Evolutionary conservation across 371 early-diverging fungal species (phyloP), one percentile per base, ranked within the genome.

Genomic region (Zychaea mexicana): DNA sequence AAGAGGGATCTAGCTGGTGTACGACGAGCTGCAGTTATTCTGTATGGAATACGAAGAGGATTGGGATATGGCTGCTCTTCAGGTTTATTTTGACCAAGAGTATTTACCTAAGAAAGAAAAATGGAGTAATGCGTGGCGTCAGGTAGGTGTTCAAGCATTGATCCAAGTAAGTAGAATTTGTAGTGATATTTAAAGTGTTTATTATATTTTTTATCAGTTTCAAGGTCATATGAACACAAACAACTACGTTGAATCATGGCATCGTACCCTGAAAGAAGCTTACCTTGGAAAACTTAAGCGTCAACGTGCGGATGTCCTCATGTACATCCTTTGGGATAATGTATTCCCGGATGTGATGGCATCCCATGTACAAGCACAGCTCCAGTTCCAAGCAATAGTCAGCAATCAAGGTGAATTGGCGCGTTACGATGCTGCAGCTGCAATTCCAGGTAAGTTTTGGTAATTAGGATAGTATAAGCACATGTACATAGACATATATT

Each of bases 191-290:
- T 12, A 42, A 2, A 42, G 15, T 42, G 42, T 15, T 5, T 15
- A 15, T 42, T 42, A 42, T 15, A 15, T 42, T 42, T 6, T 1
- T 15, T 12, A 15, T 3, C n/a, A 42, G 42, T 42, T 12, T 15
- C 42, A 42, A 7, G 42, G 42, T 42, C 22, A 54, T 42, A 55
- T 62, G 36, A 33, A 62, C 21, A 62, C 55, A 7, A 62, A 62
- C 24, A 62, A 62, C 45, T 62, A 62, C 32, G 31, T 62, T n/a
- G 55, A 62, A 42, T 13, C 39, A 19, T 62, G 62, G 45, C 62
- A 62, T 21, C 36, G 55, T 17, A 53, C 39, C 24, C n/a, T 62
- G 39, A 62, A 62, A 42, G 27, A 26, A 32, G 32, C 39, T 17
- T 38, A 62, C n/a, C 10, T 53, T 21, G 19, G 22, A 24, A 28